These are phyloP conservation scores for Capsicum baccatum DNA, from an alignment of 257 asterid species.

Conservation along the genomic window DNA sequence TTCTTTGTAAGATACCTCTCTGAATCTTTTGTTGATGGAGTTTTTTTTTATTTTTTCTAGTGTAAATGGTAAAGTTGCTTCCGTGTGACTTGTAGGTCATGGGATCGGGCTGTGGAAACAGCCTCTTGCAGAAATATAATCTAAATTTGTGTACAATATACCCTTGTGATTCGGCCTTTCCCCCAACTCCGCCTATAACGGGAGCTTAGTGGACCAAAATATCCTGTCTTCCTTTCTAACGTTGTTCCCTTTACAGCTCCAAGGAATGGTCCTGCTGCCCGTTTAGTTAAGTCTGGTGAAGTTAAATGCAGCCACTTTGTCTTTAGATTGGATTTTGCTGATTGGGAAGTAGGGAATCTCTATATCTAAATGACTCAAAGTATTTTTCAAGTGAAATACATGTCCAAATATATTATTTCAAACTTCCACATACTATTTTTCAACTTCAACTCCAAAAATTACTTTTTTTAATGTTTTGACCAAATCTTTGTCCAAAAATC, in stretches of 20 bases:
- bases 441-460: too few relatives aligned
- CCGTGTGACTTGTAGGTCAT: background rate
- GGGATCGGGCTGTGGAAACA: background rate
- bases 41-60: background rate
- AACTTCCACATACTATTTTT: too few relatives aligned
- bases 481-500: too few relatives aligned
- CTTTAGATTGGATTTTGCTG: conserved; percentile 56
- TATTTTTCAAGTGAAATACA: background rate
- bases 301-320: conserved; percentile 50
- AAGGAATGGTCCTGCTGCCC: conserved; percentile 51
- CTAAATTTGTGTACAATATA: background rate
- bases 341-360: conserved; percentile 56
- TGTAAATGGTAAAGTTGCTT: background rate
- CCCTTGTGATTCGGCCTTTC: background rate
- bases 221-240: background rate
- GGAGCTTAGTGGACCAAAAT: too few relatives aligned
- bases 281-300: conserved; percentile 42
- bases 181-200: background rate
- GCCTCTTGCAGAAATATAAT: background rate
- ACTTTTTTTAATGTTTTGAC: too few relatives aligned
- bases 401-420: background rate
- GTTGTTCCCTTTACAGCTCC: conserved; percentile 44
- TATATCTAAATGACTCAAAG: background rate
- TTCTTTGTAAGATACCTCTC: background rate
- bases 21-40: background rate